Evolutionary conservation across 2,329 filamentous ascomycete species (phyloP).

Genomic region (Aspergillus uvarum): DNA sequence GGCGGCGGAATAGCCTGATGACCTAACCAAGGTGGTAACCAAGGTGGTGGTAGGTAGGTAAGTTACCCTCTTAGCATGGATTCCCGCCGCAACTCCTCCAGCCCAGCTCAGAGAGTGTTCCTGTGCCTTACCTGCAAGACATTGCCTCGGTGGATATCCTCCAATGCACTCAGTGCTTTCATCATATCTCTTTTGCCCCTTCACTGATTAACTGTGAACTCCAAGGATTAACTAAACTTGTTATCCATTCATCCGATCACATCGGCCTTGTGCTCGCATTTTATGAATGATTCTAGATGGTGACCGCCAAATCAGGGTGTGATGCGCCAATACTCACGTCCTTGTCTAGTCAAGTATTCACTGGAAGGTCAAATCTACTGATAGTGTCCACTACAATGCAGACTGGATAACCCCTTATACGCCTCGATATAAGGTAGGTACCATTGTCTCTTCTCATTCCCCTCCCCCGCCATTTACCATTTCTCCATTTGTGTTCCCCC

Average conservation of each 20-base stretch:
- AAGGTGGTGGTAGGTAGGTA: neutral
- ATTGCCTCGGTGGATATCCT: neutral
- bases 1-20: constrained; percentile 5
- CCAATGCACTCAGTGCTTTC: neutral
- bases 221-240: neutral
- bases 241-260: neutral
- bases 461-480: neutral
- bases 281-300: constrained; percentile 15
- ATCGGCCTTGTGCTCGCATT: neutral
- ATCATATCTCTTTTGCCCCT: neutral
- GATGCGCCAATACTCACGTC: constrained; percentile 12
- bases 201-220: neutral
- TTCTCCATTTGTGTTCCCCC: neutral
- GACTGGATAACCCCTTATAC: constrained; percentile 15
- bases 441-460: neutral
- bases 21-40: constrained; percentile 6
- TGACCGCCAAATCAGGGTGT: constrained; percentile 16
- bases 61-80: neutral
- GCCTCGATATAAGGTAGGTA: constrained; percentile 14
- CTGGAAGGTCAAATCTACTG: constrained; percentile 7
- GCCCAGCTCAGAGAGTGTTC: neutral
- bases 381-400: constrained; percentile 19
- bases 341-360: constrained; percentile 5
- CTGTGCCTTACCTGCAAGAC: neutral
- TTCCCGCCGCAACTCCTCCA: neutral